Conservation (phyloP, 73 alveolate genomes). For the Effrenium voratum region DNA sequence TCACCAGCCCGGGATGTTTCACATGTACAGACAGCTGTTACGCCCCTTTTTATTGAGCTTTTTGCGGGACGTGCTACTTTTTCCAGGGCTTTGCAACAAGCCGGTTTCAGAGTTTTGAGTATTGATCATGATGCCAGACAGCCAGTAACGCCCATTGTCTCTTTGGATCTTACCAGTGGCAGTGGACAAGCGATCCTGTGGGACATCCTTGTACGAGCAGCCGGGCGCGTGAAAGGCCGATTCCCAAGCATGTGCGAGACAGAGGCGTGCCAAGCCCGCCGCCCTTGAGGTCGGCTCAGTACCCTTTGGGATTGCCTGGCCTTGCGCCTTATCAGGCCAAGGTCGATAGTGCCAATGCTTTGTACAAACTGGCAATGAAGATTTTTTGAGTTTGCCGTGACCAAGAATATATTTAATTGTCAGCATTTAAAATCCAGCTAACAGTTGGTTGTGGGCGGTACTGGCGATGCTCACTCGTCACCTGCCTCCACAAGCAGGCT, state of each 20-base stretch:
- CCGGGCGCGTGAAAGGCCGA: too few relatives aligned
- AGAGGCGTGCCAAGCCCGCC: too few relatives aligned
- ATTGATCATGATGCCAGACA: neutral
- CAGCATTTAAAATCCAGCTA: neutral
- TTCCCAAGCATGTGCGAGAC: too few relatives aligned
- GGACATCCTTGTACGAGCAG: neutral
- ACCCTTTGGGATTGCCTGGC: too few relatives aligned
- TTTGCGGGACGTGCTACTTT: neutral
- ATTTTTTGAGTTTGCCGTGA: too few relatives aligned
- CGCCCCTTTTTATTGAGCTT: neutral
- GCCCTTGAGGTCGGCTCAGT: too few relatives aligned
- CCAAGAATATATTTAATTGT: neutral
- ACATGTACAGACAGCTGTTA: neutral
- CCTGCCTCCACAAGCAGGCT: neutral
- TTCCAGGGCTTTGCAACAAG: neutral
- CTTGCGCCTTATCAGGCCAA: too few relatives aligned
- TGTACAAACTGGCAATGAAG: too few relatives aligned
- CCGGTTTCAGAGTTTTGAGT: neutral
- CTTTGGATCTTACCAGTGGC: neutral
- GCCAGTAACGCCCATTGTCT: neutral
- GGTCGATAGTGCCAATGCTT: too few relatives aligned
- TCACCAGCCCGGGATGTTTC: neutral
- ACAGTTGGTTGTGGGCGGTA: slow-evolving; percentile 3
- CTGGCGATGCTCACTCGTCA: neutral
- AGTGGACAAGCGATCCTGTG: neutral